A percentile compares a stretch with the other conserved stretches of the same genome.
phyloP scores from a whole-genome alignment of 2,329 filamentous ascomycete species.

The Balansia obtecta region DNA sequence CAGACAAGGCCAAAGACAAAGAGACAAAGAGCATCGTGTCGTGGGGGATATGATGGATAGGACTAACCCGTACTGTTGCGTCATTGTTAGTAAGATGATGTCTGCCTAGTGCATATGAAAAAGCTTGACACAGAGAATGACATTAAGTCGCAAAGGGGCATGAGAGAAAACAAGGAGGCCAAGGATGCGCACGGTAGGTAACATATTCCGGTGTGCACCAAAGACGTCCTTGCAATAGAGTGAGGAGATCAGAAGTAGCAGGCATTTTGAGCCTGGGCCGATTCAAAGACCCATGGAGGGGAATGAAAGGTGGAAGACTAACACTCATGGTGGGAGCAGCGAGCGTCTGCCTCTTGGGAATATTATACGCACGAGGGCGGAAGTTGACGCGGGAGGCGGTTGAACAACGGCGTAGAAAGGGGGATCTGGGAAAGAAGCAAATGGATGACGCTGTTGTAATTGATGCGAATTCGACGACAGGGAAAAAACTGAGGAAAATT shows the following conservation, averaged over 20 bases:
- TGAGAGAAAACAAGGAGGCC: neutral
- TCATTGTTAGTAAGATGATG: conserved; percentile 16
- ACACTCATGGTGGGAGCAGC: conserved; percentile 16
- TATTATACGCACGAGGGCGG: neutral
- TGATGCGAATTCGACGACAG: neutral
- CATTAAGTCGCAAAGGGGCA: neutral
- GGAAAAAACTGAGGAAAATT: neutral
- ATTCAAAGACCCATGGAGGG: conserved; percentile 13
- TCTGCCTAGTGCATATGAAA: neutral
- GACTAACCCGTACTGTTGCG: conserved; percentile 42
- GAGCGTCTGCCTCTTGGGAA: conserved; percentile 5
- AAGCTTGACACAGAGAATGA: neutral
- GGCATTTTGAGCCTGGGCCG: neutral
- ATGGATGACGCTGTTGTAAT: neutral
- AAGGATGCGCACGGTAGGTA: neutral
- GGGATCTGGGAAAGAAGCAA: neutral
- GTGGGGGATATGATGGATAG: conserved; percentile 2
- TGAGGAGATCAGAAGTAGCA: neutral
- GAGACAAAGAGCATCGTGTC: neutral
- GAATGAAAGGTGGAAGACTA: conserved; percentile 13
- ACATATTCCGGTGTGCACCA: neutral
- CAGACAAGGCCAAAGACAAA: neutral
- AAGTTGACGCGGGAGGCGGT: neutral
- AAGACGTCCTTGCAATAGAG: neutral
- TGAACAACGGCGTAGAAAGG: neutral